Evolutionary conservation across 257 asterid genomes (phyloP).

Genomic region (Nicotiana sylvestris): DNA sequence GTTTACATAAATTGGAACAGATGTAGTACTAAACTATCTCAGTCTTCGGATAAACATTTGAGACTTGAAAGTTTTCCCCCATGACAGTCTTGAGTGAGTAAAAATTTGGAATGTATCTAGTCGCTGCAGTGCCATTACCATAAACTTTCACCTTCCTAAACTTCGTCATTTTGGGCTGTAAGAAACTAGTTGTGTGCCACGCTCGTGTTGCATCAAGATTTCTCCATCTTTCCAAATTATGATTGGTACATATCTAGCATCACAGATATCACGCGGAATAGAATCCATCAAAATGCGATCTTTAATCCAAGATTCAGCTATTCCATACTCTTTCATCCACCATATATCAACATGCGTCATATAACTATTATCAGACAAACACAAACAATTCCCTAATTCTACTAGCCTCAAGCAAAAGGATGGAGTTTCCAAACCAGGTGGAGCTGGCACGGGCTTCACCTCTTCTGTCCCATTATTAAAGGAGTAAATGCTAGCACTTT

Average conservation of each 20-base stretch:
- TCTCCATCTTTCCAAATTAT: neutral
- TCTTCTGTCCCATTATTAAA: neutral
- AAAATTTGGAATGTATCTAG: neutral
- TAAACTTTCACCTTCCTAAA: neutral
- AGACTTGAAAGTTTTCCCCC: too few relatives aligned
- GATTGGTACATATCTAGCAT: neutral
- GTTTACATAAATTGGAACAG: too few relatives aligned
- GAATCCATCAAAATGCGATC: neutral
- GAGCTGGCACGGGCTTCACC: neutral
- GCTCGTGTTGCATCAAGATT: neutral
- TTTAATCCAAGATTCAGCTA: neutral
- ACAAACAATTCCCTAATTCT: neutral
- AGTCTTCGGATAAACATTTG: neutral
- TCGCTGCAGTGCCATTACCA: neutral
- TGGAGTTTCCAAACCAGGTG: neutral
- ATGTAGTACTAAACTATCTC: too few relatives aligned
- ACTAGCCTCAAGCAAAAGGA: neutral
- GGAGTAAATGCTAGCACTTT: neutral
- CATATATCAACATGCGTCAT: neutral
- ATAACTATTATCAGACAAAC: neutral
- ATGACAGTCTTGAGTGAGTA: neutral
- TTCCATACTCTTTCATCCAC: neutral
- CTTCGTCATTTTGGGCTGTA: neutral
- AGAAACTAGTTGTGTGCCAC: neutral
- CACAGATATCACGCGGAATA: neutral